These are phyloP conservation scores for Bisporella sp. DNA, from an alignment of 2,329 filamentous ascomycete species.

Conservation along the genomic window DNA sequence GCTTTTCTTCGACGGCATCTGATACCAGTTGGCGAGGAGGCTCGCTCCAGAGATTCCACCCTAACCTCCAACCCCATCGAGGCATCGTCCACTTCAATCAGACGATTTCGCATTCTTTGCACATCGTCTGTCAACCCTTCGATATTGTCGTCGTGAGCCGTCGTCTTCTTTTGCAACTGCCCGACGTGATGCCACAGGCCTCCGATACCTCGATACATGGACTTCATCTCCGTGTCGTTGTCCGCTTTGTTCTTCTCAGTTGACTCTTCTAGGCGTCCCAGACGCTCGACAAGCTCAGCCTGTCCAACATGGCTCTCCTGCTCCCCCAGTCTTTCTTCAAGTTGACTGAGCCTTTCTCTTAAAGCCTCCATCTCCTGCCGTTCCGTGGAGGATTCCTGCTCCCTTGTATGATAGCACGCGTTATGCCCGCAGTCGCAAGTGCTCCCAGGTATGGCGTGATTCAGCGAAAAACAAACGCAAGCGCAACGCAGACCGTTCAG, in stretches of 20 bases:
- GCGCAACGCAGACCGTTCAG: conserved; percentile 52
- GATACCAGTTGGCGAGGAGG: conserved; percentile 1
- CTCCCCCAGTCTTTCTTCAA: conserved; percentile 37
- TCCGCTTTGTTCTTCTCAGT: conserved; percentile 47
- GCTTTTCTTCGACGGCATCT: conserved; percentile 19
- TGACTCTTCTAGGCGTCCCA: conserved; percentile 43
- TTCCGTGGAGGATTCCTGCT: conserved; percentile 38
- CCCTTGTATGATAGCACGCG: conserved; percentile 48
- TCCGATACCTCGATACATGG: conserved; percentile 47
- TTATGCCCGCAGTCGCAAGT: conserved; percentile 53
- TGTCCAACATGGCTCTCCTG: conserved; percentile 26
- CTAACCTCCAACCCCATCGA: conserved; percentile 28
- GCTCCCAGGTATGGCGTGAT: conserved; percentile 44
- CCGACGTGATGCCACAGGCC: conserved; percentile 44
- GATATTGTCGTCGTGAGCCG: conserved; percentile 46
- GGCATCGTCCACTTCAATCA: conserved; percentile 27
- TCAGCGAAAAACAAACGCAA: conserved; percentile 50
- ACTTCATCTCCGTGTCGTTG: conserved; percentile 43
- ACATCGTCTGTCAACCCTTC: conserved; percentile 39
- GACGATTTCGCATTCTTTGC: conserved; percentile 21
- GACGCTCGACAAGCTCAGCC: conserved; percentile 19
- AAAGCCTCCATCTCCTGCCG: conserved; percentile 42
- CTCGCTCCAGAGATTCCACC: conserved; percentile 20
- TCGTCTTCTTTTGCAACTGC: conserved; percentile 42
- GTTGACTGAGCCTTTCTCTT: conserved; percentile 36